Evolutionary conservation across 768 basidiomycete species (phyloP), one percentile per base, ranked within the genome.

Genomic region (Mrakia frigida): DNA sequence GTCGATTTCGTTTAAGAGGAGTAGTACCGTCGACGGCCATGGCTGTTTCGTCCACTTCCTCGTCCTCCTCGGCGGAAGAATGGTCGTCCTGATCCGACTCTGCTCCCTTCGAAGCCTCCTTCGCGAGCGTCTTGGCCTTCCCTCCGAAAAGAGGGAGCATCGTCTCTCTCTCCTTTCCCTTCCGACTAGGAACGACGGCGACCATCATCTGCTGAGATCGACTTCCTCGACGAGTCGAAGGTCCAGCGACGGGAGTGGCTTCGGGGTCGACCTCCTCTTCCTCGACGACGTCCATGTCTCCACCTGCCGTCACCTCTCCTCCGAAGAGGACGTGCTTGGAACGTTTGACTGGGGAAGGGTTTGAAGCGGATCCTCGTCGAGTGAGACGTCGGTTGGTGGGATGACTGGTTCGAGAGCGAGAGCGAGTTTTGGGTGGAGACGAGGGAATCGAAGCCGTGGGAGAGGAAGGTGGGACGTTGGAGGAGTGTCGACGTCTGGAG

Each of bases 51-150:
- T 72, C 43, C 9, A 23, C 46, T 6, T 52, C 59, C 41, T 72
- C 75, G 23, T 53, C 35, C 46, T 73, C 75, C 41, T 76, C 75
- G 61, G 35, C 39, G 16, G 75, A 63, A 18, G 37, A 37, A 33
- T 72, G 31, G 35, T 60, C 53, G 60, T 70, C 68, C 52, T 61
- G 35, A 33, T 71, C 60, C 9, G 60, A 41, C 61, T 72, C 71
- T 37, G 56, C 70, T 5, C 37, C 41, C 59, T 63, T 59, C 28
- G 68, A 25, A 31, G 74, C 74, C 61, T 69, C 33, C 23, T 37
- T 50, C 14, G 75, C 60, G n/a, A 52, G 43, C 3, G 31, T 50
- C 63, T 76, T 72, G 9, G 75, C 71, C 46, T 76, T 63, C 70
- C 75, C 67, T 21, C 73, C 65, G 5, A 28, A 1, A n/a, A 33